These are phyloP conservation scores for Butyriboletus loyo DNA, from an alignment of 768 basidiomycete genomes.

Conservation along the genomic window DNA sequence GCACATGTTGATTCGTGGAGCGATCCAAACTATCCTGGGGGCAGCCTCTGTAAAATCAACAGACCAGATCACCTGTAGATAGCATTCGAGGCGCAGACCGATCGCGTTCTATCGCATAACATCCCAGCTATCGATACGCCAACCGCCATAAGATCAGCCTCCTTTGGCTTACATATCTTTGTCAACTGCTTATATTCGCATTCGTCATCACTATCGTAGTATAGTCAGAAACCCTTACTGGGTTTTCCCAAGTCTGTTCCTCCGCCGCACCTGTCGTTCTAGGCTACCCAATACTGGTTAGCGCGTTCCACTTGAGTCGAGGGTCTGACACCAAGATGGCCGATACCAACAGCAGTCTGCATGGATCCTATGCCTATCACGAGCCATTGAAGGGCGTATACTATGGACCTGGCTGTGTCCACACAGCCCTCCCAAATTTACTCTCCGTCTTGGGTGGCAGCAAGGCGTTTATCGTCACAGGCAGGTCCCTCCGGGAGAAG, in stretches of 20 bases:
- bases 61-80: conserved; percentile 5
- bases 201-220: too few species aligned
- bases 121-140: neutral
- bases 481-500: conserved; percentile 65
- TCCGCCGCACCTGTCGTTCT: too few species aligned
- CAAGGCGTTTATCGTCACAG: conserved; percentile 71
- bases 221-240: too few species aligned
- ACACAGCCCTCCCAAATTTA: conserved; percentile 61
- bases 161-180: too few species aligned
- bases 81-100: neutral
- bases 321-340: too few species aligned
- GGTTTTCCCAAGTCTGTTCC: too few species aligned
- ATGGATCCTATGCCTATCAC: conserved; percentile 65
- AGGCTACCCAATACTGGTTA: too few species aligned
- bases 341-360: conserved; percentile 1
- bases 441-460: conserved; percentile 51
- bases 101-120: conserved; percentile 4
- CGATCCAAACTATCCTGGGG: neutral
- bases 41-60: conserved; percentile 1
- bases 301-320: too few species aligned
- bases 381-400: conserved; percentile 65
- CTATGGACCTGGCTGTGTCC: conserved; percentile 69
- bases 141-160: too few species aligned
- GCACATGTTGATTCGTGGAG: conserved; percentile 14
- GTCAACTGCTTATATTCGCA: too few species aligned